Base-by-base conservation (phyloP, 2,329 filamentous ascomycete genomes). In the Penicillium decumbens region DNA sequence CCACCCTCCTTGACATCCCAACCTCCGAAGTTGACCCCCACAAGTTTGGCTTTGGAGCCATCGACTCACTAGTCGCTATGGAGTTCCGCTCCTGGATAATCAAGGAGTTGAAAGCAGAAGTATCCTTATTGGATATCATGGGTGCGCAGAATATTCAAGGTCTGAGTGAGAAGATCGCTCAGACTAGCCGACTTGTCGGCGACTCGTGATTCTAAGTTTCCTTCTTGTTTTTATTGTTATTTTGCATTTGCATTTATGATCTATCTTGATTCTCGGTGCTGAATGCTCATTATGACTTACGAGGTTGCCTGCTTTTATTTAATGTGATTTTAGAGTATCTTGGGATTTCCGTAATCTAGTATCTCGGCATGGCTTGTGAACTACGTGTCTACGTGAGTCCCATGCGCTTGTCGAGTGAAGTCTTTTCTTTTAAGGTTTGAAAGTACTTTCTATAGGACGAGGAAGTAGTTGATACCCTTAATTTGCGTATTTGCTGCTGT, bases 41-140 rank as follows among this genome's bases (percentile, higher is more conserved):
- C 25, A 50, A 54, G 9, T 60, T 65, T 18, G 54, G 58, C 2
- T 58, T 58, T 28, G 57, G 57, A 15, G 47, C 54, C 9, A 65
- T 66, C 35, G 64, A 66, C 30, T 65, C 61, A 2, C 55, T 66
- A 10, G 57, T 66, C 18, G 61, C 63, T 4, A 64, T 66, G 57
- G 65, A 66, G 41, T 66, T 67, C 35, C 53, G 58, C 13, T 64
- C 54, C 1, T 67, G 64, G 65, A 55, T 66, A 12, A 51, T 57
- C 6, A 66, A 63, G 24, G 60, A 64, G 23, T 45, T 65, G 13
- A 53, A 53, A 28, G 60, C 64, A 1, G 63, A 66, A 13, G 46
- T 59, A 9, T 59, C 58, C 6, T 44, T 60, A 41, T 24, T 60
- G 37, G 58, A 60, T 43, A 54, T 60, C 12, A 59, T 60, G 55